Conservation (phyloP, 805 yeast genomes). For the Clavispora phyllophila region DNA sequence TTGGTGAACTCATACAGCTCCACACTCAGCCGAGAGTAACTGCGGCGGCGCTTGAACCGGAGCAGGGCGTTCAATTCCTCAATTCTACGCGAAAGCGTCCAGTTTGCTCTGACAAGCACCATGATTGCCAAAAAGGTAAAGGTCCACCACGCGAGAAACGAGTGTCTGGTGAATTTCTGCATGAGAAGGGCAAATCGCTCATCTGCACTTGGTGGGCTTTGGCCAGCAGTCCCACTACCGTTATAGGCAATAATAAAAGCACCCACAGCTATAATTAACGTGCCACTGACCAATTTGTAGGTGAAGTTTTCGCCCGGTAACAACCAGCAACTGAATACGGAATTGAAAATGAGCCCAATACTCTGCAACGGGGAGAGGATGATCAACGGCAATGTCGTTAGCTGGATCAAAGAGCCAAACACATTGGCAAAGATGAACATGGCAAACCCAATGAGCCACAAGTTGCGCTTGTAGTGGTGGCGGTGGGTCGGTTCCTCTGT, state of each 20-base stretch:
- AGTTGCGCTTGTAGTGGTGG: slow-evolving; percentile 40
- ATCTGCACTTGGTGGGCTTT: slow-evolving; percentile 24
- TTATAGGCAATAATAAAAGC: slow-evolving; percentile 73
- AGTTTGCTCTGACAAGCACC: slow-evolving; percentile 21
- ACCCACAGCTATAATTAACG: slow-evolving; percentile 63
- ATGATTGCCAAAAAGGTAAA: slow-evolving; percentile 28
- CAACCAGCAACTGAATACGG: slow-evolving; percentile 59
- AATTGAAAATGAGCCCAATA: slow-evolving; percentile 82
- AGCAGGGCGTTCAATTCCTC: slow-evolving; percentile 1
- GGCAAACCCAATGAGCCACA: slow-evolving; percentile 73
- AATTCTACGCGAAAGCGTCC: slow-evolving; percentile 14
- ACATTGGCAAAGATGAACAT: slow-evolving; percentile 71
- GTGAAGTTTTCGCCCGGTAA: slow-evolving; percentile 69
- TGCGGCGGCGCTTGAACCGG: slow-evolving; percentile 5
- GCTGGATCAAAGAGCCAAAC: slow-evolving; percentile 77
- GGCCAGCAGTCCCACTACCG: slow-evolving; percentile 40
- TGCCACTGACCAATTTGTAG: slow-evolving; percentile 52
- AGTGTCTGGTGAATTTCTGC: slow-evolving; percentile 30
- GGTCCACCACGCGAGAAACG: slow-evolving; percentile 57
- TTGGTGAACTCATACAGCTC: slow-evolving; percentile 29
- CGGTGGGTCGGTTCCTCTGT: slow-evolving; percentile 16
- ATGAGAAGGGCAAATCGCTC: slow-evolving; percentile 35
- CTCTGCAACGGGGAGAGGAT: slow-evolving; percentile 81
- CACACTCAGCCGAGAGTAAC: slow-evolving; percentile 11
- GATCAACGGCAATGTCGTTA: slow-evolving; percentile 77